Percentiles rank a stretch among this genome's conserved stretches.
phyloP scores from a whole-genome alignment of 1,139 yeast species.

The Geotrichum carabidarum region DNA sequence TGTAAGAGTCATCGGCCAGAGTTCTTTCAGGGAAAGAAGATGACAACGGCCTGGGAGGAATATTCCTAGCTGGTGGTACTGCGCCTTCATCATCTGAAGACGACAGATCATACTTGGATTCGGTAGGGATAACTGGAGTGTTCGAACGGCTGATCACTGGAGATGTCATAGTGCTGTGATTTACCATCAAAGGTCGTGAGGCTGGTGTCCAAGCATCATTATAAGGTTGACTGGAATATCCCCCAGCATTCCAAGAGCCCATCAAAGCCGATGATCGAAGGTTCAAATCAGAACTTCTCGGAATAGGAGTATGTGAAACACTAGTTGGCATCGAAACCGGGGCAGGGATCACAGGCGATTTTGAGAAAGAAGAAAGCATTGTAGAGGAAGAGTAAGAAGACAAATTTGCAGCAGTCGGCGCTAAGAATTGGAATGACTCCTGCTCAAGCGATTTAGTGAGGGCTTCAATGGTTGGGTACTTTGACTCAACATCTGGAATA shows the following conservation, averaged over 20 bases:
- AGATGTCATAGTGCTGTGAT: constrained; percentile 18
- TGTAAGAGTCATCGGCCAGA: constrained; percentile 3
- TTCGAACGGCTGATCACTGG: constrained; percentile 17
- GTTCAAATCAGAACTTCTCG: not conserved
- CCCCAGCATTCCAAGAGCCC: not conserved
- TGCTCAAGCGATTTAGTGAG: constrained; percentile 29
- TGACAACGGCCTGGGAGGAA: constrained; percentile 16
- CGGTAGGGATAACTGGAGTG: constrained; percentile 11
- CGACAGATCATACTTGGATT: constrained; percentile 1
- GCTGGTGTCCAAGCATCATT: constrained; percentile 3
- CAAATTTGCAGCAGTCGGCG: not conserved
- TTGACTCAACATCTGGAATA: constrained; percentile 24
- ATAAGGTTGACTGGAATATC: not conserved
- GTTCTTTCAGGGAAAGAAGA: not conserved
- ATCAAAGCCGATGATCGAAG: not conserved
- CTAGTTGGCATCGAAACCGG: constrained; percentile 4
- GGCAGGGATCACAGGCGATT: not conserved
- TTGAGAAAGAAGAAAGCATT: not conserved
- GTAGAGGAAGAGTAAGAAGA: not conserved
- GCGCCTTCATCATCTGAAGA: constrained; percentile 16
- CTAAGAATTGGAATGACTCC: constrained; percentile 24
- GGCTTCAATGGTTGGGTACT: constrained; percentile 38
- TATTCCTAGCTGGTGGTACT: constrained; percentile 15
- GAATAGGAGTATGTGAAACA: constrained; percentile 4
- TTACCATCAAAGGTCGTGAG: constrained; percentile 12